Evolutionary conservation across 768 basidiomycete species (phyloP).

Genomic region (Mycena galericulata): DNA sequence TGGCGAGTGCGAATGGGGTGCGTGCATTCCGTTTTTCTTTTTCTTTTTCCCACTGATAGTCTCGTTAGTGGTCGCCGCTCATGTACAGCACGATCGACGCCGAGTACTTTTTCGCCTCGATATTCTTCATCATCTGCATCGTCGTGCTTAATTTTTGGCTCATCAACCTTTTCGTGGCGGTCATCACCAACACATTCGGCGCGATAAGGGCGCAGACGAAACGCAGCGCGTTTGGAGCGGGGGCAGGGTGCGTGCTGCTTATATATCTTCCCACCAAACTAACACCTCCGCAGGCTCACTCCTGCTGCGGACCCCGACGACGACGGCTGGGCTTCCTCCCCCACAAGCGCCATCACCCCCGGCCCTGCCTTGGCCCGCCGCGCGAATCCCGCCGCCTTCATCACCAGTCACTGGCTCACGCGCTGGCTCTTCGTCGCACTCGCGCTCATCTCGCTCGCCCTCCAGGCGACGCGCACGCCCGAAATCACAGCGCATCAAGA

Average conservation of each 20-base stretch:
- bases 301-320: conserved; percentile 47
- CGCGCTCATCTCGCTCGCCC: conserved; percentile 74
- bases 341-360: not conserved
- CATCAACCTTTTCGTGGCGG: conserved; percentile 93
- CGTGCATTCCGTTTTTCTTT: conserved; percentile 48
- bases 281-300: not conserved
- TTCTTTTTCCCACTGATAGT: conserved; percentile 3
- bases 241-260: conserved; percentile 59
- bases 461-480: conserved; percentile 78
- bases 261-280: not conserved
- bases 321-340: conserved; percentile 64
- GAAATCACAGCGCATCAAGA: conserved; percentile 60
- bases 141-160: conserved; percentile 95
- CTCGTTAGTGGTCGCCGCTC: conserved; percentile 73
- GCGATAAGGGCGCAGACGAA: conserved; percentile 89
- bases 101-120: conserved; percentile 88
- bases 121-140: conserved; percentile 89
- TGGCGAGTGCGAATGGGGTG: conserved; percentile 84
- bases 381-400: conserved; percentile 63
- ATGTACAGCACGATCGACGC: conserved; percentile 94
- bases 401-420: conserved; percentile 71
- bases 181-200: conserved; percentile 94
- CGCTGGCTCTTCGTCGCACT: conserved; percentile 82
- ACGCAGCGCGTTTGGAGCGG: conserved; percentile 93
- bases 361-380: conserved; percentile 56